phyloP scores from a whole-genome alignment of 2,329 filamentous ascomycete species.

The Xylaria sp. region DNA sequence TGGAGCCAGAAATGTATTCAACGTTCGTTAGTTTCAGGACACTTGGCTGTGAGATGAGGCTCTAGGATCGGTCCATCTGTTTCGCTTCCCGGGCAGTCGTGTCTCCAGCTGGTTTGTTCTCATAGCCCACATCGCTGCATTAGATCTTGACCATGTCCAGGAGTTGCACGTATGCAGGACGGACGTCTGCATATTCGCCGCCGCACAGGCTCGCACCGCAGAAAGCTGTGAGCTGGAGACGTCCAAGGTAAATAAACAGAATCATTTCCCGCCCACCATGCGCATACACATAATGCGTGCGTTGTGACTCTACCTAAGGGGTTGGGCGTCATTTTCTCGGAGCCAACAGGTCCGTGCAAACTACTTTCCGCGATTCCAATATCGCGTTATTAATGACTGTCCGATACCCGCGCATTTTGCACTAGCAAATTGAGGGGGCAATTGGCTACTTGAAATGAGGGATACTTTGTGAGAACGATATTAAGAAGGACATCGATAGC shows the following conservation, averaged over 20 bases:
- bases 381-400: conserved; percentile 22
- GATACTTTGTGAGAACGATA: background rate
- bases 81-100: conserved; percentile 1
- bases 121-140: conserved; percentile 6
- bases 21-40: conserved; percentile 11
- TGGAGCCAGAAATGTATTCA: background rate
- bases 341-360: conserved; percentile 33
- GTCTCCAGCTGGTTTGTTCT: conserved; percentile 16
- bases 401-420: conserved; percentile 17
- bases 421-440: conserved; percentile 2
- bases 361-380: conserved; percentile 19
- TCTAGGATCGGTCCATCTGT: conserved; percentile 3
- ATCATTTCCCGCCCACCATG: background rate
- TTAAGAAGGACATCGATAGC: background rate
- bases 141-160: conserved; percentile 4
- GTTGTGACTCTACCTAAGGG: conserved; percentile 14
- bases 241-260: conserved; percentile 15
- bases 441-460: conserved; percentile 1
- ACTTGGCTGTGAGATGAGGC: conserved; percentile 3
- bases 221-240: background rate
- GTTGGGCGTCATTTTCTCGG: conserved; percentile 27
- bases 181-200: conserved; percentile 13
- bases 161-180: conserved; percentile 23
- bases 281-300: background rate
- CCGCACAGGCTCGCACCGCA: conserved; percentile 16